These are phyloP conservation scores for Leccinum sublutescens DNA, from an alignment of 768 basidiomycete genomes.

Conservation along the genomic window DNA sequence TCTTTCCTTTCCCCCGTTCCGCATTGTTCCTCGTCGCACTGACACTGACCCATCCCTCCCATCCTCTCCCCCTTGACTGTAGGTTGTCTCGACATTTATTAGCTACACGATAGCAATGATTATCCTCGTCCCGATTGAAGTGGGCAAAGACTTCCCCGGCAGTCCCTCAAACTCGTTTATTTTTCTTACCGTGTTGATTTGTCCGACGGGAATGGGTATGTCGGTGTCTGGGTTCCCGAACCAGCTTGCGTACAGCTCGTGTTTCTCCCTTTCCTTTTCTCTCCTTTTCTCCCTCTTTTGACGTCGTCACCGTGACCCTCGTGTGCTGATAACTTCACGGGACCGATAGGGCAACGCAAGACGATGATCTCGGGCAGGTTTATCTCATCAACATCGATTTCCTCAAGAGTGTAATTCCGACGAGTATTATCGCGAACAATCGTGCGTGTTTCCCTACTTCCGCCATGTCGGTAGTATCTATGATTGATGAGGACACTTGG, in stretches of 20 bases:
- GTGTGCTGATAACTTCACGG: background rate
- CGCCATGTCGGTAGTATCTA: too few relatives aligned
- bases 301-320: background rate
- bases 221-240: slow-evolving; percentile 55
- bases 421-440: slow-evolving; percentile 73
- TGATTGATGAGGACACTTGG: too few relatives aligned
- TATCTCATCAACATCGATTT: slow-evolving; percentile 44
- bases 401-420: slow-evolving; percentile 89
- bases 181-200: slow-evolving; percentile 90
- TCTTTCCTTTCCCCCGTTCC: too few relatives aligned
- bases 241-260: slow-evolving; percentile 67
- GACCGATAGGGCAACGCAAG: slow-evolving; percentile 73
- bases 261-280: slow-evolving; percentile 23
- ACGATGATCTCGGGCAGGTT: slow-evolving; percentile 65
- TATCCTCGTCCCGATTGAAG: slow-evolving; percentile 95
- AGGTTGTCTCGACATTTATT: slow-evolving; percentile 89
- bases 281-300: background rate
- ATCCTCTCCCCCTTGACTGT: too few relatives aligned
- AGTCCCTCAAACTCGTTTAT: slow-evolving; percentile 80
- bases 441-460: too few relatives aligned
- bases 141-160: slow-evolving; percentile 72
- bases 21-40: too few relatives aligned
- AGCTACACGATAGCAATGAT: slow-evolving; percentile 97
- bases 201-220: slow-evolving; percentile 97
- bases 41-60: too few relatives aligned